Conservation (phyloP, 164 flowering plant species). For the Nymphaea colorata region DNA sequence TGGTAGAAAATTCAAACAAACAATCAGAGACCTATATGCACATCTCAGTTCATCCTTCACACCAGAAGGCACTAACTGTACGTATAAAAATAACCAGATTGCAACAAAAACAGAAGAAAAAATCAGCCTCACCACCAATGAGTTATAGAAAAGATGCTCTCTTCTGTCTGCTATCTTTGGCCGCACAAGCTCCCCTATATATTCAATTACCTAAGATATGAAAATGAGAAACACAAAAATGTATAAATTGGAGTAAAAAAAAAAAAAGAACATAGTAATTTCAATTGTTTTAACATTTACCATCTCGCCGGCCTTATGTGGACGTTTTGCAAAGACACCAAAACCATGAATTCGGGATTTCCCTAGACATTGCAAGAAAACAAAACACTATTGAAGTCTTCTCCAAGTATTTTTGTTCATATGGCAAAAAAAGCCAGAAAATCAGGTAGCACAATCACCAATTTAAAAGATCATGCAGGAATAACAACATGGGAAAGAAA, state of each 20-base stretch:
- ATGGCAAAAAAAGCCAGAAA: background rate
- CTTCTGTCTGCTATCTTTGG: slow-evolving; percentile 88
- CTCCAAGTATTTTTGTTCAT: background rate
- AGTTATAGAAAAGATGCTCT: slow-evolving; percentile 80
- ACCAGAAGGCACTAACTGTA: no score
- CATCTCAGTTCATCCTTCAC: no score
- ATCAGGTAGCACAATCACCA: background rate
- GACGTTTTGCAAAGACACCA: slow-evolving; percentile 85
- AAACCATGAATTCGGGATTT: slow-evolving; percentile 96
- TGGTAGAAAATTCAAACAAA: no score
- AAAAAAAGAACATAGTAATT: background rate
- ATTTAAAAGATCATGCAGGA: background rate
- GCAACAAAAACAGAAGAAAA: no score
- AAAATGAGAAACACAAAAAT: no score
- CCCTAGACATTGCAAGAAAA: slow-evolving; percentile 26
- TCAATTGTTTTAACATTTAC: slow-evolving; percentile 51
- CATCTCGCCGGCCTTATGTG: slow-evolving; percentile 95
- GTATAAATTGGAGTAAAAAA: background rate
- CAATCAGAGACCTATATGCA: no score
- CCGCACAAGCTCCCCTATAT: slow-evolving; percentile 91
- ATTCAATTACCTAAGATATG: slow-evolving; percentile 73
- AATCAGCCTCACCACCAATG: slow-evolving; percentile 68
- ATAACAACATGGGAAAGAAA: background rate
- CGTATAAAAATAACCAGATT: no score
- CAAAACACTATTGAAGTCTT: no score